Percentiles rank a stretch among this genome's conserved stretches.
Conservation (phyloP, 2,329 filamentous ascomycete species). For the Mariannaea elegans region DNA sequence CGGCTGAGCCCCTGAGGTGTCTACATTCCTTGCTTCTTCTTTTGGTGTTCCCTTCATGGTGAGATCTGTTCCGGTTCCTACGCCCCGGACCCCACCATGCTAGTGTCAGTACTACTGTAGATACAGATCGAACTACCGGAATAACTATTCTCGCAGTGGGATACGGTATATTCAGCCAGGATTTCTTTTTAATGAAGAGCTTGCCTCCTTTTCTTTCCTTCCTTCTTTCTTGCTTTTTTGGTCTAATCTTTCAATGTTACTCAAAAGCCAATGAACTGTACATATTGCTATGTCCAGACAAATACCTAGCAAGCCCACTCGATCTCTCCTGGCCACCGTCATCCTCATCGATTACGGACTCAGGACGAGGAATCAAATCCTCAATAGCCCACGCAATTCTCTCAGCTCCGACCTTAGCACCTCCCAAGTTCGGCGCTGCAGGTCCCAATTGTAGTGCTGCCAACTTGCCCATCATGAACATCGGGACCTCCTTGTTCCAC, state of each 20-base stretch:
- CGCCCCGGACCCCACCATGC: too few relatives aligned
- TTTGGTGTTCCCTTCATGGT: too few relatives aligned
- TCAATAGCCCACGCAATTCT: conserved; percentile 76
- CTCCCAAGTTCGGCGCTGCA: conserved; percentile 77
- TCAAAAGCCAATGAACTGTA: conserved; percentile 43
- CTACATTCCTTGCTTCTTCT: too few relatives aligned
- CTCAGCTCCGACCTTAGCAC: conserved; percentile 77
- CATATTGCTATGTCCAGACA: conserved; percentile 49
- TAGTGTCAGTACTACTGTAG: too few relatives aligned
- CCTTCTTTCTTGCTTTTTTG: not conserved
- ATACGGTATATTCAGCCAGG: too few relatives aligned
- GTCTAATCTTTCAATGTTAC: conserved; percentile 1
- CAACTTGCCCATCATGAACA: conserved; percentile 76
- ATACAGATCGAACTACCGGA: too few relatives aligned
- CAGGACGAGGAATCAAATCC: conserved; percentile 52
- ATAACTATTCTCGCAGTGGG: too few relatives aligned
- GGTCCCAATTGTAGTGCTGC: conserved; percentile 76
- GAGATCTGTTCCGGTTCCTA: too few relatives aligned
- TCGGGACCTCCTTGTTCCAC: conserved; percentile 77
- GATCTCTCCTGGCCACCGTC: not conserved
- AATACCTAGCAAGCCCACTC: conserved; percentile 38
- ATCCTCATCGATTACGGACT: conserved; percentile 23
- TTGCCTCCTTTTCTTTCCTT: too few relatives aligned
- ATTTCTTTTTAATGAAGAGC: too few relatives aligned
- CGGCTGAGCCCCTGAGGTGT: too few relatives aligned